Conservation (phyloP, 495 filamentous ascomycete genomes). For the Aspergillus olivimuriae region DNA sequence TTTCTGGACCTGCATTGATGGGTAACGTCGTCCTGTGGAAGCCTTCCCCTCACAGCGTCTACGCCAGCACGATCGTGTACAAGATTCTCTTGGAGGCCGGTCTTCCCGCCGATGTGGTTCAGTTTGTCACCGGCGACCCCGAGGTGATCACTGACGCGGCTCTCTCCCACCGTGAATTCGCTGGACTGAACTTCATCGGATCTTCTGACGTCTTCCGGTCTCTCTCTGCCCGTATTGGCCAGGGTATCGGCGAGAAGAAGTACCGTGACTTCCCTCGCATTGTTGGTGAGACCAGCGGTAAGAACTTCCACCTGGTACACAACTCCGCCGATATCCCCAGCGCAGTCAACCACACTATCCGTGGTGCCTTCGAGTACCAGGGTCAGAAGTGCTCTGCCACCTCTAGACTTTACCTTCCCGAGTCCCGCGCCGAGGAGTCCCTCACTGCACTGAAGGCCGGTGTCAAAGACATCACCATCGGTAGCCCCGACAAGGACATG, state of each 20-base stretch:
- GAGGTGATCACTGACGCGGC: conserved; percentile 64
- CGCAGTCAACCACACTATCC: conserved; percentile 73
- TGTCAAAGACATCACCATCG: conserved; percentile 41
- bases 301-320: conserved; percentile 88
- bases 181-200: conserved; percentile 75
- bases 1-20: conserved; percentile 65
- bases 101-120: conserved; percentile 71
- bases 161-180: conserved; percentile 63
- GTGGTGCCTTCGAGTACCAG: conserved; percentile 84
- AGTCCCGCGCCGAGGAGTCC: conserved; percentile 59
- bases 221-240: conserved; percentile 64
- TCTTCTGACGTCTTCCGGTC: conserved; percentile 75
- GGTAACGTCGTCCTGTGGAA: conserved; percentile 91
- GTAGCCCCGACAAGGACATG: conserved; percentile 52
- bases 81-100: conserved; percentile 85
- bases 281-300: conserved; percentile 82
- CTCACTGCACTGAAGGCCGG: conserved; percentile 41
- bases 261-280: conserved; percentile 75
- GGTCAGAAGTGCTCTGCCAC: conserved; percentile 87
- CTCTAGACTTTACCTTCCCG: conserved; percentile 67
- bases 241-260: conserved; percentile 57
- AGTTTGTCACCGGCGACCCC: conserved; percentile 76
- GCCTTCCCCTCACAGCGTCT: conserved; percentile 70
- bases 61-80: conserved; percentile 68
- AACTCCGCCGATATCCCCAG: conserved; percentile 65